Percentiles rank a stretch among this genome's conserved stretches.
phyloP scores from a whole-genome alignment of 2,329 filamentous ascomycete species.

The Aaosphaeria arxii region DNA sequence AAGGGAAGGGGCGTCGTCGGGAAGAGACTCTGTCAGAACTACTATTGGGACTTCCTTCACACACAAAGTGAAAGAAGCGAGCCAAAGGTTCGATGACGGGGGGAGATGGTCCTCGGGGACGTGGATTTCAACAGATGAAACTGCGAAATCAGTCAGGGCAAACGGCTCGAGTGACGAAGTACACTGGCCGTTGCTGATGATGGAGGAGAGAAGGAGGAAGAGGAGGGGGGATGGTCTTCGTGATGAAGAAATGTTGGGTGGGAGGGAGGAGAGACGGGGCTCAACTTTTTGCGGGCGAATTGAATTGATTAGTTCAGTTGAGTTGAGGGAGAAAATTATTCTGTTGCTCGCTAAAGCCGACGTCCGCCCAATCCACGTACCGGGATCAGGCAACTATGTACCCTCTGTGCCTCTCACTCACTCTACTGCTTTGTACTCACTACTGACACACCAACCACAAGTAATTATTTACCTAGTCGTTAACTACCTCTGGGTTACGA shows the following conservation, averaged over 20 bases:
- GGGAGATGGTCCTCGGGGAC: conserved; percentile 4
- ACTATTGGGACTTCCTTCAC: no score
- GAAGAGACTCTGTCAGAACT: conserved; percentile 6
- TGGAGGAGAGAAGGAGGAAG: conserved; percentile 4
- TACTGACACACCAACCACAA: no score
- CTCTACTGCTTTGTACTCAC: no score
- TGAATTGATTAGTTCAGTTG: no score
- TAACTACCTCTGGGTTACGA: no score
- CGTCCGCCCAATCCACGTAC: no score
- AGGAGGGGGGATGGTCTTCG: conserved; percentile 27
- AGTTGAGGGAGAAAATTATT: no score
- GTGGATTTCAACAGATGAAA: conserved; percentile 36
- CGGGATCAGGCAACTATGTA: no score
- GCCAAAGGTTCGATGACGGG: conserved; percentile 16
- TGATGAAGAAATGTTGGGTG: conserved; percentile 29
- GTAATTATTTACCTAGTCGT: no score
- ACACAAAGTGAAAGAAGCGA: neutral
- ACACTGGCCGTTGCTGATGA: conserved; percentile 29
- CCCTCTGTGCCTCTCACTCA: no score
- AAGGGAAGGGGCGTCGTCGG: conserved; percentile 19
- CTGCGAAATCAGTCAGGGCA: conserved; percentile 33
- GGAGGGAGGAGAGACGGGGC: conserved; percentile 8
- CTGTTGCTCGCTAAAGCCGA: no score
- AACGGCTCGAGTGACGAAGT: conserved; percentile 30
- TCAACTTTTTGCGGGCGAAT: neutral